Percentiles rank a stretch among this genome's conserved stretches.
phyloP scores from a whole-genome alignment of 2,329 filamentous ascomycete species.

The Basipetospora chlamydospora region DNA sequence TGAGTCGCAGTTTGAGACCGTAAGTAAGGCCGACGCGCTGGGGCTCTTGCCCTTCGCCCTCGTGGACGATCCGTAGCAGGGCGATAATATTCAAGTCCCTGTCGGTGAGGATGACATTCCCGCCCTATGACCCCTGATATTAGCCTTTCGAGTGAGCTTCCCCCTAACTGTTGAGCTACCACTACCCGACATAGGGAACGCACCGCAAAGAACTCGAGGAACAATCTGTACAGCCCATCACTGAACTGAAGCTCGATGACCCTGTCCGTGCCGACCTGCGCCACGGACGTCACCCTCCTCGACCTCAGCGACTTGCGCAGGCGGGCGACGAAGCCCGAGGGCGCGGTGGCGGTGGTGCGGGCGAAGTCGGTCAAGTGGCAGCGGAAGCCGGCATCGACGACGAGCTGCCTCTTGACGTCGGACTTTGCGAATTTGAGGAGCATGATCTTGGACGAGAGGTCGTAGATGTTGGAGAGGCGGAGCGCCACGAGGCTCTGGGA shows the following conservation, averaged over 20 bases:
- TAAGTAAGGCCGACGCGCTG: conserved; percentile 67
- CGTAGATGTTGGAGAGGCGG: conserved; percentile 86
- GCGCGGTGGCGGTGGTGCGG: conserved; percentile 69
- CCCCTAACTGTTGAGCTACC: no score
- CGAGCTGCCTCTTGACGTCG: conserved; percentile 72
- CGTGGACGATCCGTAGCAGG: conserved; percentile 64
- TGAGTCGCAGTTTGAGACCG: conserved; percentile 68
- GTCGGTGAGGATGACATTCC: conserved; percentile 89
- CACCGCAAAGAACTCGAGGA: conserved; percentile 84
- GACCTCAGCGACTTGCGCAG: conserved; percentile 83
- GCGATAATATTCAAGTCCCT: conserved; percentile 68
- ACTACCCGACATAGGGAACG: conserved; percentile 4
- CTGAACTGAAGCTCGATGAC: conserved; percentile 88
- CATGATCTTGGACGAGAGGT: conserved; percentile 88
- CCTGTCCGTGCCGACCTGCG: conserved; percentile 82
- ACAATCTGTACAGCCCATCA: conserved; percentile 76
- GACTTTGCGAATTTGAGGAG: conserved; percentile 91
- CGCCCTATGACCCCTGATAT: conserved; percentile 33
- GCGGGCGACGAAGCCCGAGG: conserved; percentile 71
- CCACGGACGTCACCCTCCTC: conserved; percentile 62
- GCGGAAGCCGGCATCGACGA: conserved; percentile 91
- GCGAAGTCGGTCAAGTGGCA: conserved; percentile 88
- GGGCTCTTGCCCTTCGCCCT: conserved; percentile 72
- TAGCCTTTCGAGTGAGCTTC: not conserved
- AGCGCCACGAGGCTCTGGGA: conserved; percentile 60